Conservation (phyloP, 2,329 filamentous ascomycete genomes). For the Colletotrichum sojae region DNA sequence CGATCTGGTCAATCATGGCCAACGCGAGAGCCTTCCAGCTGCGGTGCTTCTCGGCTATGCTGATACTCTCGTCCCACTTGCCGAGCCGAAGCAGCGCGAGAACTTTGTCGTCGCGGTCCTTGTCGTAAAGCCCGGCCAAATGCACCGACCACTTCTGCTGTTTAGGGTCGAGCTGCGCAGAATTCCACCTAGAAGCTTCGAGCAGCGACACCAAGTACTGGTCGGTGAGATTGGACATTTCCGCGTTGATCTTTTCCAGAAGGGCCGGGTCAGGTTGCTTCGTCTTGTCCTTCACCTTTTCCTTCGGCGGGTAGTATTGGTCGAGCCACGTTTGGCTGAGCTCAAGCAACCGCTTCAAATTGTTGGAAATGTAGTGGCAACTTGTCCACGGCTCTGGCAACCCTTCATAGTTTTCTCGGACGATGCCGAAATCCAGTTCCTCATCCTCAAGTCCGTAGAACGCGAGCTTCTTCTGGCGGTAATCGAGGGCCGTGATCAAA, state of each 20-base stretch:
- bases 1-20: conserved; percentile 68
- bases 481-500: conserved; percentile 76
- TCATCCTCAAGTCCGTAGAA: conserved; percentile 82
- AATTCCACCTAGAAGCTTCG: conserved; percentile 67
- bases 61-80: conserved; percentile 71
- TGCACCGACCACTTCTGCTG: conserved; percentile 59
- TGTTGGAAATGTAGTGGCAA: conserved; percentile 72
- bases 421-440: conserved; percentile 74
- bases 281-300: conserved; percentile 49
- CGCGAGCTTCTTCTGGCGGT: conserved; percentile 77
- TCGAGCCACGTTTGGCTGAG: conserved; percentile 70
- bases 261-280: conserved; percentile 56
- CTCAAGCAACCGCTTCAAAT: conserved; percentile 71
- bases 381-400: conserved; percentile 92
- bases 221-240: conserved; percentile 67
- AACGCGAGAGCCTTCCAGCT: conserved; percentile 70
- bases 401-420: conserved; percentile 74
- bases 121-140: conserved; percentile 63
- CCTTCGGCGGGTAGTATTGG: conserved; percentile 55
- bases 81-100: conserved; percentile 67
- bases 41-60: conserved; percentile 70
- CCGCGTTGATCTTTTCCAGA: conserved; percentile 61
- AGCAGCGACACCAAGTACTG: conserved; percentile 68
- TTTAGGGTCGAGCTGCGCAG: conserved; percentile 60
- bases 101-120: conserved; percentile 67